Evolutionary conservation across 73 alveolate genomes (phyloP).

Genomic region (Diophrys appendiculata): DNA sequence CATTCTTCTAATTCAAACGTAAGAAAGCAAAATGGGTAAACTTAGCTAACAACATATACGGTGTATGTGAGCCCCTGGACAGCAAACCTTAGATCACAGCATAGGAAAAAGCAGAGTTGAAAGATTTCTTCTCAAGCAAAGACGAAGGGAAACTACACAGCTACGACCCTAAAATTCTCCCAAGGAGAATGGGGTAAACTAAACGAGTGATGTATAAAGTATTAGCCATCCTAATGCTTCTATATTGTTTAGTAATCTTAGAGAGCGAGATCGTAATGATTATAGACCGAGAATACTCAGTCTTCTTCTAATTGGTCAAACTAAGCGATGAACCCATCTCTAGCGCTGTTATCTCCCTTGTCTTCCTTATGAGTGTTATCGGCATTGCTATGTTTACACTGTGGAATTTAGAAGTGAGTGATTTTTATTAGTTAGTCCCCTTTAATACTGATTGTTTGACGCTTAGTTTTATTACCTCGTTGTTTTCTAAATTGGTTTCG

Average conservation of each 20-base stretch:
- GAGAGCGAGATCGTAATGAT: conserved; percentile 9
- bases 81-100: background rate
- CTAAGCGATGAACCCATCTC: background rate
- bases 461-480: conserved; percentile 29
- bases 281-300: background rate
- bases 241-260: background rate
- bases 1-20: conserved; percentile 37
- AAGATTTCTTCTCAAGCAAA: background rate
- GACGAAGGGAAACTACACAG: background rate
- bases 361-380: background rate
- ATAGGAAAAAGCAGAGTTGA: background rate
- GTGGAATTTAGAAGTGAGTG: conserved; percentile 33
- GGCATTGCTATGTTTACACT: conserved; percentile 28
- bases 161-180: background rate
- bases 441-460: conserved; percentile 58
- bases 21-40: conserved; percentile 51
- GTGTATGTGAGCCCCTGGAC: background rate
- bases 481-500: conserved; percentile 44
- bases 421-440: conserved; percentile 42
- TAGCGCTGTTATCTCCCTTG: background rate
- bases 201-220: background rate
- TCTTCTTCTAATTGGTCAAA: background rate
- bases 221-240: background rate
- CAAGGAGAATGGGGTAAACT: background rate
- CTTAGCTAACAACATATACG: conserved; percentile 8